Conservation (phyloP, 805 yeast genomes). For the Candida anglica region DNA sequence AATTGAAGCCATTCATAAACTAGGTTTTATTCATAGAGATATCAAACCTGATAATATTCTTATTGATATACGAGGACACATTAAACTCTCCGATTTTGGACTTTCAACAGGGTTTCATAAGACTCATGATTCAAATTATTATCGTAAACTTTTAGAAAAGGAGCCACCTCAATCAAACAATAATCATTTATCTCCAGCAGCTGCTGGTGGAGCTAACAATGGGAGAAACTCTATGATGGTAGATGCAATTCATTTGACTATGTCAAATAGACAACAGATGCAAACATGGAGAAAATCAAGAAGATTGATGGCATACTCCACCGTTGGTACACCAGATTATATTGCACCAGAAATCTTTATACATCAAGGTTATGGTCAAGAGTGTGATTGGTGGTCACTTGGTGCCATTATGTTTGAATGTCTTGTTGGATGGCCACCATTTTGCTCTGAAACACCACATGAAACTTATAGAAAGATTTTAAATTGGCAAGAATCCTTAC, state of each 20-base stretch:
- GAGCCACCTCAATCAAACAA: slow-evolving; percentile 39
- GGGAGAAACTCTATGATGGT: slow-evolving; percentile 80
- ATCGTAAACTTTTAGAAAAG: slow-evolving; percentile 70
- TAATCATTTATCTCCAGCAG: slow-evolving; percentile 20
- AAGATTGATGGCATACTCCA: slow-evolving; percentile 90
- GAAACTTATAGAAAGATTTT: slow-evolving; percentile 89
- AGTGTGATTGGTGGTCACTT: slow-evolving; percentile 97
- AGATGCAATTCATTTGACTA: slow-evolving; percentile 91
- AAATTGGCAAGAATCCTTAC: slow-evolving; percentile 85
- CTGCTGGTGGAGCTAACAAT: slow-evolving; percentile 14
- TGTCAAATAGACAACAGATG: slow-evolving; percentile 91
- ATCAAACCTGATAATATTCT: slow-evolving; percentile 95
- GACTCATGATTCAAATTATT: slow-evolving; percentile 87
- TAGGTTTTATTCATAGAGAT: slow-evolving; percentile 95
- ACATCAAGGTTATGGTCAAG: slow-evolving; percentile 93
- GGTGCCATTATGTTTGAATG: slow-evolving; percentile 98
- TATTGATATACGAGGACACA: slow-evolving; percentile 74
- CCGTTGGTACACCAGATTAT: slow-evolving; percentile 95
- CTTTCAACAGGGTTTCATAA: slow-evolving; percentile 88
- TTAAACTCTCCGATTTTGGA: slow-evolving; percentile 72
- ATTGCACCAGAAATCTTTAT: slow-evolving; percentile 93
- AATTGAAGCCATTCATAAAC: slow-evolving; percentile 87
- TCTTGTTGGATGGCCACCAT: slow-evolving; percentile 95
- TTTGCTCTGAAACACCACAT: slow-evolving; percentile 91
- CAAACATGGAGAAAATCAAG: slow-evolving; percentile 95